A percentile compares a stretch with the other conserved stretches of the same genome.
phyloP scores from a whole-genome alignment of 768 basidiomycete species.

The Sarcomyxa edulis region DNA sequence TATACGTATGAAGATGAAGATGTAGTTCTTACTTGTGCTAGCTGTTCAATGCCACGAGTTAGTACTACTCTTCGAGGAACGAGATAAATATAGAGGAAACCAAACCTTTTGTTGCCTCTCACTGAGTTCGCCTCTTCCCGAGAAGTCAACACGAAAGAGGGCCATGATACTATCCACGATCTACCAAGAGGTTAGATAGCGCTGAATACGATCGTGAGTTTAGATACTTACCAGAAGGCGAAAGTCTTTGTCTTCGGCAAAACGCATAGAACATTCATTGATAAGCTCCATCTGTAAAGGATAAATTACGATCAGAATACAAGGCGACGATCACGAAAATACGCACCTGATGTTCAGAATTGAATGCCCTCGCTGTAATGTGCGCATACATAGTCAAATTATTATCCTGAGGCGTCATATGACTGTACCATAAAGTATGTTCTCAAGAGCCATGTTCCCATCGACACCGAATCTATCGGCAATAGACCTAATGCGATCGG shows the following conservation, averaged over 20 bases:
- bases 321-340: background rate
- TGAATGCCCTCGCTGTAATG: conserved; percentile 76
- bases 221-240: conserved; percentile 49
- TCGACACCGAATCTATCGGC: conserved; percentile 95
- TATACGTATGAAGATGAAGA: too few species aligned
- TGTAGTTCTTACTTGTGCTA: conserved; percentile 69
- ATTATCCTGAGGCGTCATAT: too few species aligned
- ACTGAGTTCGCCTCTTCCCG: conserved; percentile 89
- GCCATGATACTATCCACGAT: conserved; percentile 98
- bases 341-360: conserved; percentile 84
- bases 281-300: conserved; percentile 82
- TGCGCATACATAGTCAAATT: too few species aligned
- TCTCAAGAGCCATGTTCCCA: conserved; percentile 79
- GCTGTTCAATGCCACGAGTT: too few species aligned
- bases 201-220: background rate
- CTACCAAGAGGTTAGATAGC: conserved; percentile 32
- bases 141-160: conserved; percentile 89
- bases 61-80: conserved; percentile 1
- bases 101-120: conserved; percentile 87
- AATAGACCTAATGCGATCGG: conserved; percentile 86
- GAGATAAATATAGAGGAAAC: conserved; percentile 2
- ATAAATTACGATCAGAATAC: conserved; percentile 6
- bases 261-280: conserved; percentile 82
- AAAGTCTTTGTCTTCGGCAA: conserved; percentile 87
- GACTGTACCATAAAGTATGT: conserved; percentile 79